Evolutionary conservation across 2,329 filamentous ascomycete species (phyloP), one percentile per base, ranked within the genome.

Genomic region (Sporothrix humicola): DNA sequence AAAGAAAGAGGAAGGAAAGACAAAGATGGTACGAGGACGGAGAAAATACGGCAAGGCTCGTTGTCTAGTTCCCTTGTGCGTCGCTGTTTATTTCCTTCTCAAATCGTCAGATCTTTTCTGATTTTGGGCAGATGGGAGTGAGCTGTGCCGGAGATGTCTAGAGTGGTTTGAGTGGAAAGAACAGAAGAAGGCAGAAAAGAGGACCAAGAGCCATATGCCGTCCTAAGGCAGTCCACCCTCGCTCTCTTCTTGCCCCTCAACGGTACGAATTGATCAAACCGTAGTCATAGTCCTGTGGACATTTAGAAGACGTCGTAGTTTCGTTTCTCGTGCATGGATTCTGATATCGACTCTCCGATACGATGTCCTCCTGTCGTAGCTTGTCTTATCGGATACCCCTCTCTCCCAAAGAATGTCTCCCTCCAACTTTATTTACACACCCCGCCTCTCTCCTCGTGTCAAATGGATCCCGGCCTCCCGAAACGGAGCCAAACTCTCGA

Each of bases 41-140:
- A 48, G 44, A n/a, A 15, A 12, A 3, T 3, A 37, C 31, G 9
- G 4, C 17, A 66, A 66, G 42, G 61, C 42, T 48, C 37, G 17
- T 17, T 48, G 61, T 44, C 61, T 48, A 8, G 42, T 48, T 48
- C 26, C 44, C 61, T 66, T 15, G 42, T 26, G 17, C n/a, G 3
- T 52, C 58, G 54, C 15, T 37, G 56, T 63, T 31, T 9, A 4
- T 44, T 63, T 44, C 58, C 56, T 8, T 5, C 31, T 23, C 54
- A 48, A 69, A 69, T 69, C 46, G 65, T 37, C 65, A 52, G 65
- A 37, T 68, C n/a, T 31, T 26, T 50, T 20, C 63, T 68, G 42
- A 13, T 20, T 54, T 46, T 37, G 26, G 65, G 17, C 65, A 37
- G 65, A 69, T 61, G 31, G 31, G 5, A 7, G 13, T 8, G 5